A percentile compares a stretch with the other conserved stretches of the same genome.
These are phyloP conservation scores for Phytophthora pluvialis DNA, from an alignment of 352 stramenopile species.

Conservation along the genomic window DNA sequence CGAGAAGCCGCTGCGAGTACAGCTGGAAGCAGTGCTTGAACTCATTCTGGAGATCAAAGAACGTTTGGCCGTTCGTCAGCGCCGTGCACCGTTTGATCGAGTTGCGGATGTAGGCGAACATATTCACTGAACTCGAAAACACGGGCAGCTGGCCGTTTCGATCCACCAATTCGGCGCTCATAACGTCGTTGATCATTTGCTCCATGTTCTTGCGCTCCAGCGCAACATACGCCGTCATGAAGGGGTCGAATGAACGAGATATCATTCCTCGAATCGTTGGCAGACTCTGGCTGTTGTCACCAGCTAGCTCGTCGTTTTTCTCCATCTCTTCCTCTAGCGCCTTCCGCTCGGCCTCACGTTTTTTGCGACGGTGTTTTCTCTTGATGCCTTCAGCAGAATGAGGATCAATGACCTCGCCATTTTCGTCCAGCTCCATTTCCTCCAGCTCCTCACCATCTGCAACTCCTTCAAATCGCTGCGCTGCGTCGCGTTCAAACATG, in stretches of 20 bases:
- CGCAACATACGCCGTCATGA: conserved; percentile 97
- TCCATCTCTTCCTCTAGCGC: conserved; percentile 69
- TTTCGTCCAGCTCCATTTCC: conserved; percentile 74
- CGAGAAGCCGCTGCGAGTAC: conserved; percentile 80
- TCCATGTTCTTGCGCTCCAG: conserved; percentile 97
- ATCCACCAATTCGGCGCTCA: conserved; percentile 94
- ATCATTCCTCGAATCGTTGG: conserved; percentile 86
- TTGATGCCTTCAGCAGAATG: conserved; percentile 80
- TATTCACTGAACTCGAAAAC: conserved; percentile 97
- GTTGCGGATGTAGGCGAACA: conserved; percentile 99
- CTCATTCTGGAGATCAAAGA: conserved; percentile 96
- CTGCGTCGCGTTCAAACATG: conserved; percentile 83
- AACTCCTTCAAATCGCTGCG: conserved; percentile 70
- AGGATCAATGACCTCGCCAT: conserved; percentile 74
- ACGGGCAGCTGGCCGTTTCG: conserved; percentile 95
- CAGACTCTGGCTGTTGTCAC: conserved; percentile 51
- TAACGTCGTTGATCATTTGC: conserved; percentile 91
- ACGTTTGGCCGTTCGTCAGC: conserved; percentile 97
- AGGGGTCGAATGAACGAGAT: conserved; percentile 96
- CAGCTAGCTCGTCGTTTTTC: conserved; percentile 56
- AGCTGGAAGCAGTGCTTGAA: conserved; percentile 88
- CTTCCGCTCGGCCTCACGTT: conserved; percentile 71
- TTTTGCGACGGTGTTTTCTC: conserved; percentile 76
- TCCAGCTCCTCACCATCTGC: conserved; percentile 50
- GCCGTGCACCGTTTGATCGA: conserved; percentile 97